These are phyloP conservation scores for Phylloporus rhodoxanthus DNA, from an alignment of 768 basidiomycete genomes.

Conservation along the genomic window DNA sequence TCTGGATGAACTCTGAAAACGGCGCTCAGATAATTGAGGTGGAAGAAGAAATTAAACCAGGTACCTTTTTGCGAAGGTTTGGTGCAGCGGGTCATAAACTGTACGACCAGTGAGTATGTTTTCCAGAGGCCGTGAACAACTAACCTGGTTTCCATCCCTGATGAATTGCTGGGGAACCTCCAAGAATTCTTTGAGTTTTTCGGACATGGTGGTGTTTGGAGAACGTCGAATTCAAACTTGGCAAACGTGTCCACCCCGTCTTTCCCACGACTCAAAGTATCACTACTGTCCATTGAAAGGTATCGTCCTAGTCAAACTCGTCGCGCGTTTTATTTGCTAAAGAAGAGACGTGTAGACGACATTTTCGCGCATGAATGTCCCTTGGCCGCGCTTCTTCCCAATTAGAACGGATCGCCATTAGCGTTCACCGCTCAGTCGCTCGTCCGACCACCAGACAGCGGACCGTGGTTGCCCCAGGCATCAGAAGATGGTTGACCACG, in stretches of 20 bases:
- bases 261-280: constrained; percentile 28
- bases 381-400: constrained; percentile 34
- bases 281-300: constrained; percentile 7
- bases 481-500: constrained; percentile 20
- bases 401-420: constrained; percentile 24
- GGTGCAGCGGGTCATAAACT: constrained; percentile 97
- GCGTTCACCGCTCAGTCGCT: constrained; percentile 20
- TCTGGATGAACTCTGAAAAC: constrained; percentile 80
- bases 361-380: constrained; percentile 56
- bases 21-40: constrained; percentile 1
- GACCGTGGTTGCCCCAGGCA: constrained; percentile 6
- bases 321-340: constrained; percentile 4
- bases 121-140: constrained; percentile 14
- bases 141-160: constrained; percentile 88
- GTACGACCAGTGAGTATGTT: constrained; percentile 5
- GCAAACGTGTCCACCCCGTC: constrained; percentile 26
- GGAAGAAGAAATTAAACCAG: not conserved
- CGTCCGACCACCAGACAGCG: constrained; percentile 9
- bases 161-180: constrained; percentile 90
- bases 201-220: constrained; percentile 60
- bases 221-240: constrained; percentile 1
- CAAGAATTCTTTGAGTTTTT: constrained; percentile 83
- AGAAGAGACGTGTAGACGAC: constrained; percentile 13
- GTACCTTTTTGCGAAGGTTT: constrained; percentile 94
- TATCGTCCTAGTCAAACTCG: constrained; percentile 6